Conservation (phyloP, 352 stramenopile genomes). For the Phytophthora rubi region DNA sequence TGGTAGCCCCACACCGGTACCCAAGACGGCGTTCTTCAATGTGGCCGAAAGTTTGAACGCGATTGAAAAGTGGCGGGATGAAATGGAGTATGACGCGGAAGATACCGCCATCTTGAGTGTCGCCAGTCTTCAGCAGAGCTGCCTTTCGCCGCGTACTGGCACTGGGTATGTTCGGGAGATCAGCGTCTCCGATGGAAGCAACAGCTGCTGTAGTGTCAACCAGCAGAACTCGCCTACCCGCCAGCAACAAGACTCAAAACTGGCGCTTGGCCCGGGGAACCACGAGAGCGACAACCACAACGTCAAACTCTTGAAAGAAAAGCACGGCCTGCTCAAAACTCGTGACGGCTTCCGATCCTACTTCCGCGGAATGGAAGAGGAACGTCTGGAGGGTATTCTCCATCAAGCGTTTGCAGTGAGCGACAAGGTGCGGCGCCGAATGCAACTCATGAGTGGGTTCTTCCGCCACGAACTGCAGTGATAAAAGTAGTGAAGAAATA, state of each 20-base stretch:
- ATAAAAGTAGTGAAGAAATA: conserved; percentile 21
- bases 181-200: not conserved
- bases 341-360: conserved; percentile 74
- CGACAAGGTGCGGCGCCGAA: conserved; percentile 63
- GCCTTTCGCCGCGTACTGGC: conserved; percentile 26
- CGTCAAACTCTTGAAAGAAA: conserved; percentile 58
- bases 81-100: conserved; percentile 56
- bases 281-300: conserved; percentile 52
- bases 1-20: conserved; percentile 18
- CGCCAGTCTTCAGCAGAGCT: conserved; percentile 36
- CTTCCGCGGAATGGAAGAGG: conserved; percentile 64
- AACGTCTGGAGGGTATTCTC: conserved; percentile 57
- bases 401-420: conserved; percentile 52
- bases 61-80: conserved; percentile 77
- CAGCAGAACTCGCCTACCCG: conserved; percentile 28
- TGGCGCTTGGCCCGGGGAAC: conserved; percentile 46
- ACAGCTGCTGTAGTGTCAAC: conserved; percentile 10
- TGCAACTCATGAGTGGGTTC: conserved; percentile 75
- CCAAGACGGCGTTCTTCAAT: conserved; percentile 67
- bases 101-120: conserved; percentile 28
- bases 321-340: conserved; percentile 70
- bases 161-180: not conserved
- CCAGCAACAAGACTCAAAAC: conserved; percentile 6
- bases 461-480: conserved; percentile 41
- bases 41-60: conserved; percentile 72